phyloP scores from a whole-genome alignment of 1,284 basidiomycete species.

The Paramarasmius palmivorus region DNA sequence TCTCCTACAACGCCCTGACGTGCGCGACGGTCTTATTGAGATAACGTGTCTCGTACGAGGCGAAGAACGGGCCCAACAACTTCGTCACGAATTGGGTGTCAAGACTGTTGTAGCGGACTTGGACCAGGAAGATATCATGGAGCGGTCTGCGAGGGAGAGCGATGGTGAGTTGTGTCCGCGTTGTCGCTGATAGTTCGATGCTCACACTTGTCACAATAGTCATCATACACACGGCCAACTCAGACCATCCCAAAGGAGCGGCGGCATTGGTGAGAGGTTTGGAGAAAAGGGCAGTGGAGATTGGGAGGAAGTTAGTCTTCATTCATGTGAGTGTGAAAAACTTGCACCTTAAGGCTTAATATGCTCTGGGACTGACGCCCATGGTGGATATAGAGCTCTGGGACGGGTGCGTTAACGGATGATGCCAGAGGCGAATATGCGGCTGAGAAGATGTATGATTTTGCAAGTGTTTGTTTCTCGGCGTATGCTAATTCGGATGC shows the following conservation, averaged over 20 bases:
- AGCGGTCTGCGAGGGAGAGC: conserved; percentile 10
- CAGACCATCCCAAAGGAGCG: conserved; percentile 14
- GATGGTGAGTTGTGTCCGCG: conserved; percentile 12
- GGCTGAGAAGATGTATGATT: conserved; percentile 17
- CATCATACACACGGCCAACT: conserved; percentile 19
- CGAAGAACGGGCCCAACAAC: conserved; percentile 10
- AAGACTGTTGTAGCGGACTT: conserved; percentile 17
- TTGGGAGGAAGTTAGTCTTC: conserved; percentile 13
- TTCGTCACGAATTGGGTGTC: conserved; percentile 13
- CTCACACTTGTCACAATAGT: conserved; percentile 4
- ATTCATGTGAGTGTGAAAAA: conserved; percentile 18
- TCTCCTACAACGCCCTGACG: conserved; percentile 13
- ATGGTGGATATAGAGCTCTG: conserved; percentile 11
- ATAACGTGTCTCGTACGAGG: conserved; percentile 19
- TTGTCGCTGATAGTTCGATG: background rate
- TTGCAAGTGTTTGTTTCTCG: background rate
- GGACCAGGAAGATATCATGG: conserved; percentile 13
- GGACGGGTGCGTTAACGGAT: conserved; percentile 21
- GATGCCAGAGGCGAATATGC: conserved; percentile 18
- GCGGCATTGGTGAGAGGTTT: conserved; percentile 18
- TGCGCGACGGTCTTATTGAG: conserved; percentile 11
- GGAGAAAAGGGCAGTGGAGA: conserved; percentile 9
- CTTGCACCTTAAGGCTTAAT: too few species aligned
- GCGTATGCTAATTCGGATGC: background rate
- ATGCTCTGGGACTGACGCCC: background rate